These are phyloP conservation scores for Kurtzmaniella cleridarum DNA, from an alignment of 805 yeast species.

Conservation along the genomic window DNA sequence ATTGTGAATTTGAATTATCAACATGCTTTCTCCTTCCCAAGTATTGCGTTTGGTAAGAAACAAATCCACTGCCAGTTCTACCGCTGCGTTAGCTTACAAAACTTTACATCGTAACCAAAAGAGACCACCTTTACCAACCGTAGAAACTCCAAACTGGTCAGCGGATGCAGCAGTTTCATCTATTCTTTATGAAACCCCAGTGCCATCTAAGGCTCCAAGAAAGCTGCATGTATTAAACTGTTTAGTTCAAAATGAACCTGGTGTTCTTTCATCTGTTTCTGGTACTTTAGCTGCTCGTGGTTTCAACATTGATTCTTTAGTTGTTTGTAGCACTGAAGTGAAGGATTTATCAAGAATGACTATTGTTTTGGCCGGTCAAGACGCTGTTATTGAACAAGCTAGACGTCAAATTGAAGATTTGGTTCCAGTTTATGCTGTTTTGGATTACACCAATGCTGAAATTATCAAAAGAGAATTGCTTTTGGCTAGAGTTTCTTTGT, in stretches of 20 bases:
- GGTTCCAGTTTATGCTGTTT: constrained; percentile 96
- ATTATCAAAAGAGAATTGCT: constrained; percentile 88
- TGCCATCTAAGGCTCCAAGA: constrained; percentile 53
- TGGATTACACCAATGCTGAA: constrained; percentile 87
- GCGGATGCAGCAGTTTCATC: constrained; percentile 97
- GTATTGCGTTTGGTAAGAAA: constrained; percentile 9
- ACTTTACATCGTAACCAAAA: constrained; percentile 79
- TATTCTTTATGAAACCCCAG: constrained; percentile 87
- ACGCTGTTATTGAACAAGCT: constrained; percentile 95
- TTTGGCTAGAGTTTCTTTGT: constrained; percentile 83
- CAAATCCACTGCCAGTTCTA: constrained; percentile 51
- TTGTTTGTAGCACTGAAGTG: constrained; percentile 95
- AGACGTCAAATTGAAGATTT: constrained; percentile 96
- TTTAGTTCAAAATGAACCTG: constrained; percentile 97
- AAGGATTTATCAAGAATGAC: constrained; percentile 96
- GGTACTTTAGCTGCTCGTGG: constrained; percentile 98
- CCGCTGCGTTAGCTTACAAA: constrained; percentile 93
- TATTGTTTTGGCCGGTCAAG: constrained; percentile 88
- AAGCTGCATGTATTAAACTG: constrained; percentile 92
- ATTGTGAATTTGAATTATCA: background rate
- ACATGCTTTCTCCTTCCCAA: background rate
- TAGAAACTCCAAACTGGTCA: constrained; percentile 91
- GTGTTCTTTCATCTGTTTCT: constrained; percentile 88
- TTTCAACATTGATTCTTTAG: constrained; percentile 94
- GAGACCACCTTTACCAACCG: constrained; percentile 87